Evolutionary conservation across 2,329 filamentous ascomycete species (phyloP).

Genomic region (Xylaria sp.): DNA sequence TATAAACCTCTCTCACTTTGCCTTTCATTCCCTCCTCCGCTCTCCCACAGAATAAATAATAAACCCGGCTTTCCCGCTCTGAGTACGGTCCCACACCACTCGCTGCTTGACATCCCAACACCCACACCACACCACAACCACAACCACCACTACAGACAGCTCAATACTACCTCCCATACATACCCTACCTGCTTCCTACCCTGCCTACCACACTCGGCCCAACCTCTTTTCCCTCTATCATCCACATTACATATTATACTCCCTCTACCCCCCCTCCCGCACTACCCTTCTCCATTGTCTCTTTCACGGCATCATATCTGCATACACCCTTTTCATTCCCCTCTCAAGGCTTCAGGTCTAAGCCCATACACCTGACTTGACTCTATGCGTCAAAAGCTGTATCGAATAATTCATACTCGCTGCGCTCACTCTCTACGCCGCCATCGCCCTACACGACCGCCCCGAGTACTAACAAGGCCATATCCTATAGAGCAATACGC

Average conservation of each 20-base stretch:
- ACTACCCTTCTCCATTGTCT: conserved; percentile 46
- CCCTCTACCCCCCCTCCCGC: conserved; percentile 35
- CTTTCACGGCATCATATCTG: conserved; percentile 40
- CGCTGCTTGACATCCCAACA: neutral
- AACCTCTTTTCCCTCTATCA: conserved; percentile 42
- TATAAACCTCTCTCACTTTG: neutral
- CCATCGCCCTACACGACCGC: conserved; percentile 38
- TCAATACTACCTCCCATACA: conserved; percentile 32
- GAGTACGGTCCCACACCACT: neutral
- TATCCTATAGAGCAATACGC: conserved; percentile 42
- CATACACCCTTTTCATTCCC: conserved; percentile 42
- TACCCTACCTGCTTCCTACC: neutral
- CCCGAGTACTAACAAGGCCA: conserved; percentile 44
- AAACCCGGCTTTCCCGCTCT: conserved; percentile 41
- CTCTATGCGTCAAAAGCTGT: conserved; percentile 16
- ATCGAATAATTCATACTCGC: conserved; percentile 16
- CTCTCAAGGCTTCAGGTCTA: conserved; percentile 40
- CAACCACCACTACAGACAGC: conserved; percentile 20
- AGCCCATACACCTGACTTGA: conserved; percentile 13
- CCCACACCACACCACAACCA: neutral
- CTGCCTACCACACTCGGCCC: conserved; percentile 33
- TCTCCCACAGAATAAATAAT: conserved; percentile 32
- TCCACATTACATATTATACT: conserved; percentile 42
- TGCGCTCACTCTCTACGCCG: conserved; percentile 10
- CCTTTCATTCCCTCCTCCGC: conserved; percentile 27